These are phyloP conservation scores for Lactarius quietus DNA, from an alignment of 768 basidiomycete genomes.

Conservation along the genomic window DNA sequence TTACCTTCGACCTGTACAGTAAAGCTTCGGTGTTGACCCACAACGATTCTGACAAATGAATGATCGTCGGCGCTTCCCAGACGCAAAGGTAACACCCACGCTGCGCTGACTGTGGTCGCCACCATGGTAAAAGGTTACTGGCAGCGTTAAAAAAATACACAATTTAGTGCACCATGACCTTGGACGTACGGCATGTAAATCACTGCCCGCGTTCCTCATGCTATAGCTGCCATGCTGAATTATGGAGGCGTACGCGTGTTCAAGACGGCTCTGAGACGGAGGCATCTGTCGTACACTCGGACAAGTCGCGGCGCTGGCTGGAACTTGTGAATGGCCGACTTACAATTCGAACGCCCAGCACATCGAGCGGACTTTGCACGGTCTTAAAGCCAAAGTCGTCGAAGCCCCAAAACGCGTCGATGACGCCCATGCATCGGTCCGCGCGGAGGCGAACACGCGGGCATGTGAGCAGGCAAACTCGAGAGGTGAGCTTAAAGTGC, in stretches of 20 bases:
- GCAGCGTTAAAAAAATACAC: neutral
- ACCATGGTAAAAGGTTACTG: conserved; percentile 47
- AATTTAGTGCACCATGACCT: conserved; percentile 40
- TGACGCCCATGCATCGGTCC: conserved; percentile 13
- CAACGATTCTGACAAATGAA: conserved; percentile 51
- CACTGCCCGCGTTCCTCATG: conserved; percentile 51
- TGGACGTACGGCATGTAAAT: conserved; percentile 36
- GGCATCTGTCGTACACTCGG: conserved; percentile 38
- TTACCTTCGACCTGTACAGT: conserved; percentile 42
- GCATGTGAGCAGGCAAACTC: conserved; percentile 11
- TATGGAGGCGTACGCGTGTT: conserved; percentile 36
- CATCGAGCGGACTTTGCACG: conserved; percentile 25
- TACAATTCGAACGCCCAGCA: conserved; percentile 27
- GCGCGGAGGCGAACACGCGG: conserved; percentile 9
- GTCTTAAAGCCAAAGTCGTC: conserved; percentile 18
- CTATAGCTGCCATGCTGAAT: conserved; percentile 51
- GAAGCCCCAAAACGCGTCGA: conserved; percentile 12
- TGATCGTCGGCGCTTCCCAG: conserved; percentile 53
- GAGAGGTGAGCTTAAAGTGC: conserved; percentile 13
- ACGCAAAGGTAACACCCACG: conserved; percentile 42
- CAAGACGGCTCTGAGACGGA: conserved; percentile 27
- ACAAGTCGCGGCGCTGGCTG: conserved; percentile 43
- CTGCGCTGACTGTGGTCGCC: conserved; percentile 43
- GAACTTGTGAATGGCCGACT: conserved; percentile 50
- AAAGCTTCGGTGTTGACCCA: conserved; percentile 43